A percentile compares a stretch with the other conserved stretches of the same genome.
Evolutionary conservation across 2,329 filamentous ascomycete genomes (phyloP).

Genomic region (Emergomyces pasteurianus): DNA sequence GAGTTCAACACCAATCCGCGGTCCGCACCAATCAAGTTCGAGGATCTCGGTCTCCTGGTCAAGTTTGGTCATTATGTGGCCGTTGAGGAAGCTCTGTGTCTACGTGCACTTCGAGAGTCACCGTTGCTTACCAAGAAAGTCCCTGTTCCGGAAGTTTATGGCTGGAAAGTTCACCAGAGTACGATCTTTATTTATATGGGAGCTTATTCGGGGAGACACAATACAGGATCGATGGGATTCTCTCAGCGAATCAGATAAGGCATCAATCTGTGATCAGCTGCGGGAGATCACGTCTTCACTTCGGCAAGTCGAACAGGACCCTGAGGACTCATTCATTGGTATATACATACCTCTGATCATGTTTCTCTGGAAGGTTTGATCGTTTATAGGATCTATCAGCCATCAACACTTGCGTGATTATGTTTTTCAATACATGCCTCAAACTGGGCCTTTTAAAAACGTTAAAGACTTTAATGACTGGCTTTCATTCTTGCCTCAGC

Average conservation of each 20-base stretch:
- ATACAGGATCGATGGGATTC: neutral
- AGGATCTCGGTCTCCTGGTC: neutral
- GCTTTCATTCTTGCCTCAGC: neutral
- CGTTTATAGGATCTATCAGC: neutral
- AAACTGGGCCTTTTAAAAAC: neutral
- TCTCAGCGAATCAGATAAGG: neutral
- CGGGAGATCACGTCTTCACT: neutral
- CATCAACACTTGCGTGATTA: neutral
- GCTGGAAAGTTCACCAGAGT: neutral
- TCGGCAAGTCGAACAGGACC: neutral
- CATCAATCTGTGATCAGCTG: neutral
- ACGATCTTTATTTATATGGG: neutral
- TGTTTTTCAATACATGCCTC: neutral
- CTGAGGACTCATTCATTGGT: neutral
- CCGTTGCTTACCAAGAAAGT: neutral
- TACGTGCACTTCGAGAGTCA: neutral
- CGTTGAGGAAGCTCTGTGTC: neutral
- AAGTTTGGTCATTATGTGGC: neutral
- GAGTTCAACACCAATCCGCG: neutral
- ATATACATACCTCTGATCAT: neutral
- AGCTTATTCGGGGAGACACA: neutral
- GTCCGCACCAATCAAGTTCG: neutral
- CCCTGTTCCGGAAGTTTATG: neutral
- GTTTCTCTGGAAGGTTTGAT: neutral
- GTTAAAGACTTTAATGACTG: neutral